Conservation (phyloP, 2,329 filamentous ascomycete species). For the Zymoseptoria ardabiliae region DNA sequence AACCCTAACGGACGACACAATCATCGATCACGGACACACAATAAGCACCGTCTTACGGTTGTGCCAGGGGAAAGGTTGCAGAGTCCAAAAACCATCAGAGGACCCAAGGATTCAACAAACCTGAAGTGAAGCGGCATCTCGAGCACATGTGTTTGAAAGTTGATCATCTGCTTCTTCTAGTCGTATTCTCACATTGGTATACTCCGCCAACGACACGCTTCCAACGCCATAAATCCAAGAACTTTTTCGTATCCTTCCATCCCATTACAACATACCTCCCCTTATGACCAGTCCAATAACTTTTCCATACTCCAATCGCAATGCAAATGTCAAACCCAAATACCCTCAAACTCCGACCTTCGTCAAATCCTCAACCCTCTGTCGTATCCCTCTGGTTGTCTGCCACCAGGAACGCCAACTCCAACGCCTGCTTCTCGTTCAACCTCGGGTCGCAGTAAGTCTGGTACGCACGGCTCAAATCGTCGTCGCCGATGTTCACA, state of each 20-base stretch:
- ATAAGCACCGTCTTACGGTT: not conserved
- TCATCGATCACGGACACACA: not conserved
- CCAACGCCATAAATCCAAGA: not conserved
- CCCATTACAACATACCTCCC: not conserved
- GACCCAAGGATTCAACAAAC: not conserved
- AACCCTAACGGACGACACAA: not conserved
- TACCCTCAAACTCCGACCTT: not conserved
- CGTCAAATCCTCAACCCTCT: not conserved
- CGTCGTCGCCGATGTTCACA: constrained; percentile 77
- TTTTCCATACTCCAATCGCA: not conserved
- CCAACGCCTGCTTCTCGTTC: constrained; percentile 96
- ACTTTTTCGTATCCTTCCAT: not conserved
- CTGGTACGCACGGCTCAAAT: constrained; percentile 84
- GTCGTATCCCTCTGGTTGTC: constrained; percentile 39
- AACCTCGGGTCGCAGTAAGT: constrained; percentile 91
- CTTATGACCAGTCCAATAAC: not conserved
- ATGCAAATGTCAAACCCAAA: not conserved
- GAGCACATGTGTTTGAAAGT: not conserved
- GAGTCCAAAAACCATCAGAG: too few species aligned
- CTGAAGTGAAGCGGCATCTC: not conserved
- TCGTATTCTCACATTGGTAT: not conserved
- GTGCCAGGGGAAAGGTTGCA: too few species aligned
- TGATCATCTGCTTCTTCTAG: not conserved
- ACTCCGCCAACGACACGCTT: not conserved
- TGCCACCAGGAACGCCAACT: constrained; percentile 88